Percentiles rank a stretch among this genome's conserved stretches.
phyloP scores from a whole-genome alignment of 1,284 basidiomycete genomes.

The Cutaneotrichosporon mucoides region DNA sequence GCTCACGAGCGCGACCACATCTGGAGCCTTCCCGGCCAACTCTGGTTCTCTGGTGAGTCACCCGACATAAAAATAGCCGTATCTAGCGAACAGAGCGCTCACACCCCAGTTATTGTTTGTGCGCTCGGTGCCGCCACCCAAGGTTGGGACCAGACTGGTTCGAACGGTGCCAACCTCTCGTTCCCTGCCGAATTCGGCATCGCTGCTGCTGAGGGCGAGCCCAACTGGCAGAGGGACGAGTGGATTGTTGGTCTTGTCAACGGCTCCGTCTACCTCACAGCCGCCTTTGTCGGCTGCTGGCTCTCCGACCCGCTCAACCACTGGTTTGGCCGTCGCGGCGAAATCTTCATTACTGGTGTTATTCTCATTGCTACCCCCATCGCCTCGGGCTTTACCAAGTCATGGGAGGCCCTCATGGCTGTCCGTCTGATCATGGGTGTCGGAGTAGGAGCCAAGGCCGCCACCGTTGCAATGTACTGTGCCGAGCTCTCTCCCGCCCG shows the following conservation, averaged over 20 bases:
- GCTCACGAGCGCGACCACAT: slow-evolving; percentile 59
- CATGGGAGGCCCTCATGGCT: slow-evolving; percentile 56
- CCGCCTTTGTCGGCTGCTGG: slow-evolving; percentile 54
- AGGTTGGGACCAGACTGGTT: slow-evolving; percentile 45
- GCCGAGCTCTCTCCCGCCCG: slow-evolving; percentile 45
- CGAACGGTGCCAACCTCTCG: slow-evolving; percentile 60
- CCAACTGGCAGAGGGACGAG: slow-evolving; percentile 7
- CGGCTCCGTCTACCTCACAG: slow-evolving; percentile 64
- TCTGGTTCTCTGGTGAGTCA: slow-evolving; percentile 27
- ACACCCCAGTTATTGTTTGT: slow-evolving; percentile 26
- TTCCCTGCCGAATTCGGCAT: slow-evolving; percentile 65
- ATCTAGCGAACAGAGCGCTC: too few species aligned
- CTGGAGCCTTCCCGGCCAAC: slow-evolving; percentile 57
- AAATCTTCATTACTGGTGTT: slow-evolving; percentile 60
- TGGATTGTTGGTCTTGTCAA: slow-evolving; percentile 66
- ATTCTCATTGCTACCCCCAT: slow-evolving; percentile 40
- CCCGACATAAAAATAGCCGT: too few species aligned
- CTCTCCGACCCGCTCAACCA: slow-evolving; percentile 68
- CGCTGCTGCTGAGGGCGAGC: background rate
- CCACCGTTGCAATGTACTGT: slow-evolving; percentile 52
- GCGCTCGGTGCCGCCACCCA: slow-evolving; percentile 40
- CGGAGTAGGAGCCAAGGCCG: slow-evolving; percentile 46
- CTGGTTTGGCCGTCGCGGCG: slow-evolving; percentile 66
- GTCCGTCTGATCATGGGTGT: slow-evolving; percentile 47
- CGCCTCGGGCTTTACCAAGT: slow-evolving; percentile 55